Evolutionary conservation across 2,329 filamentous ascomycete species (phyloP).

Genomic region (Colletotrichum sp.): DNA sequence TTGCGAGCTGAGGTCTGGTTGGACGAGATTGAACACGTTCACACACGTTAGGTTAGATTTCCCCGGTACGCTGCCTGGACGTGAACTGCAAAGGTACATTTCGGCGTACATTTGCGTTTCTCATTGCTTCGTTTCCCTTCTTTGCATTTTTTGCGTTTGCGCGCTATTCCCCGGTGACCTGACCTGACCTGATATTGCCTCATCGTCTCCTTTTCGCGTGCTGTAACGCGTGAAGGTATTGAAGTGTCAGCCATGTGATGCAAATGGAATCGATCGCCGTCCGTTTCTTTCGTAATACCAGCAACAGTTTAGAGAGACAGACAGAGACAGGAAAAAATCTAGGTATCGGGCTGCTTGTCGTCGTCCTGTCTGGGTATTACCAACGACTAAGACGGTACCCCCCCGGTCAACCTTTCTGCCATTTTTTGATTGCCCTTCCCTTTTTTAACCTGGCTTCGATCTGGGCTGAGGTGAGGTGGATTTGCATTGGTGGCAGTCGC

Average conservation of each 20-base stretch:
- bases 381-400: slow-evolving; percentile 12
- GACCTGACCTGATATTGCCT: neutral
- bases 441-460: slow-evolving; percentile 8
- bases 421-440: slow-evolving; percentile 11
- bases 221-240: neutral
- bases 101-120: neutral
- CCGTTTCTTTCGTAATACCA: neutral
- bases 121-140: neutral
- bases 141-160: neutral
- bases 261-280: neutral
- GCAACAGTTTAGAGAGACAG: neutral
- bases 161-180: neutral
- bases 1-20: neutral
- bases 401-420: slow-evolving; percentile 10
- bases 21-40: slow-evolving; percentile 1
- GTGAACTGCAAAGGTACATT: neutral
- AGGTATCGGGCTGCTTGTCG: neutral
- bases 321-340: neutral
- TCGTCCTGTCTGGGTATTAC: slow-evolving; percentile 2
- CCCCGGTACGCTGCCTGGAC: neutral
- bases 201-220: neutral
- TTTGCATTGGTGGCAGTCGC: neutral
- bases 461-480: slow-evolving; percentile 4
- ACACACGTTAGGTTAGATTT: neutral
- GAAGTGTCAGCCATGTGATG: neutral